Evolutionary conservation across 768 basidiomycete genomes (phyloP).

Genomic region (Phylloporus sp.): DNA sequence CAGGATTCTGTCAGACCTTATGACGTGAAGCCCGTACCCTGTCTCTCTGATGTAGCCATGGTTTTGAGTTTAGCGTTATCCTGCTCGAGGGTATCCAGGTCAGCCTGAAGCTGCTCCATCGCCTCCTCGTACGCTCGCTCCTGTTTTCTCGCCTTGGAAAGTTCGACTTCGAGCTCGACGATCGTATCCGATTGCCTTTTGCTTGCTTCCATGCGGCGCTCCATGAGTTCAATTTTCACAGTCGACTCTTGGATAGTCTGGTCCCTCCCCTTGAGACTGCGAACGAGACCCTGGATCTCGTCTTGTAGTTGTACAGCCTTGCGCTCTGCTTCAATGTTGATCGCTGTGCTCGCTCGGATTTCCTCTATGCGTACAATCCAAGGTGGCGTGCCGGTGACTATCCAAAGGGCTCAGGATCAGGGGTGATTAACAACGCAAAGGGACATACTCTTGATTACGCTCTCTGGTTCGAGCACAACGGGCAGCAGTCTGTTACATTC

Average conservation of each 20-base stretch:
- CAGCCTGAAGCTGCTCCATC: conserved; percentile 87
- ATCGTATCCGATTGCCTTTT: conserved; percentile 90
- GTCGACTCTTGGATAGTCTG: conserved; percentile 83
- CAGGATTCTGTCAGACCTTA: not conserved
- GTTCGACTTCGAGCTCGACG: conserved; percentile 72
- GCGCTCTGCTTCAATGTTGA: conserved; percentile 90
- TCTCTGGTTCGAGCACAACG: conserved; percentile 68
- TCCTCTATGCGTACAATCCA: conserved; percentile 82
- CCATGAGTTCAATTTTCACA: conserved; percentile 95
- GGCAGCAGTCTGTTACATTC: conserved; percentile 73
- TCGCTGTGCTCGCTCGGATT: conserved; percentile 75
- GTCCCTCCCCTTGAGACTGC: conserved; percentile 83
- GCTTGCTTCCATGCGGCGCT: conserved; percentile 84
- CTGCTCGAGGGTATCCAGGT: conserved; percentile 81
- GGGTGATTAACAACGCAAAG: not conserved
- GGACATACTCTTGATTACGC: conserved; percentile 69
- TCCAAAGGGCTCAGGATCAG: not conserved
- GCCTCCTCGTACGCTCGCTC: conserved; percentile 90
- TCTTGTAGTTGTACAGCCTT: conserved; percentile 83
- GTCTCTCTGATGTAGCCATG: conserved; percentile 62
- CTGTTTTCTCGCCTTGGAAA: conserved; percentile 80
- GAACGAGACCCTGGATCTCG: conserved; percentile 83
- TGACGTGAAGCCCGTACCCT: conserved; percentile 43
- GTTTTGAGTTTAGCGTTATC: conserved; percentile 84
- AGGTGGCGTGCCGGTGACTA: conserved; percentile 74